Evolutionary conservation across 2,329 filamentous ascomycete genomes (phyloP).

Genomic region (Colletotrichum aenigma): DNA sequence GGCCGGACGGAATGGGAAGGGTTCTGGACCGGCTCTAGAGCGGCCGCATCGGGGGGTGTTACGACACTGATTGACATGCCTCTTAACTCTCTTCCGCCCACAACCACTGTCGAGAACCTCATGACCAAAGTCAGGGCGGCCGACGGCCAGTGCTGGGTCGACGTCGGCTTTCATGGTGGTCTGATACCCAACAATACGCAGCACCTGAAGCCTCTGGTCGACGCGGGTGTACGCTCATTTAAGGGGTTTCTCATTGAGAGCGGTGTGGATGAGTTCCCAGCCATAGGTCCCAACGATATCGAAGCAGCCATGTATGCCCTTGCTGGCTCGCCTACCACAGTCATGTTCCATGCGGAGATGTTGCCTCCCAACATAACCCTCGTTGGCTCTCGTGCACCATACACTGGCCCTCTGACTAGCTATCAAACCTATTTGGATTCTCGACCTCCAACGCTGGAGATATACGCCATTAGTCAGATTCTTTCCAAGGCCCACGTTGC

Average conservation of each 20-base stretch:
- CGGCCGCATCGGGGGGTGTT: slow-evolving; percentile 92
- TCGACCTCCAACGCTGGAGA: slow-evolving; percentile 87
- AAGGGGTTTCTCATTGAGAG: slow-evolving; percentile 98
- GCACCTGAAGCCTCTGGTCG: slow-evolving; percentile 79
- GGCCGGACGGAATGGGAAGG: slow-evolving; percentile 98
- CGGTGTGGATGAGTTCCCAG: slow-evolving; percentile 94
- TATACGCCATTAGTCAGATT: slow-evolving; percentile 86
- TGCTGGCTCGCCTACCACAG: slow-evolving; percentile 81
- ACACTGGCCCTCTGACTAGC: slow-evolving; percentile 72
- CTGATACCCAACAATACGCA: slow-evolving; percentile 86
- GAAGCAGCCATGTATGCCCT: slow-evolving; percentile 79
- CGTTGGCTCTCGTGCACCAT: slow-evolving; percentile 77
- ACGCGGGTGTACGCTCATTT: slow-evolving; percentile 89
- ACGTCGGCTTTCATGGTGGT: slow-evolving; percentile 95
- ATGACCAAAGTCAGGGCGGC: slow-evolving; percentile 86
- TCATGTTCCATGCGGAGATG: slow-evolving; percentile 99
- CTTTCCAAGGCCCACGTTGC: slow-evolving; percentile 80
- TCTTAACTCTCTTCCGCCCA: slow-evolving; percentile 93
- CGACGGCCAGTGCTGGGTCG: slow-evolving; percentile 91
- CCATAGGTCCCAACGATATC: slow-evolving; percentile 82
- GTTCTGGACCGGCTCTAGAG: slow-evolving; percentile 92
- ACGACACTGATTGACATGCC: slow-evolving; percentile 99
- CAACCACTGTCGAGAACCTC: slow-evolving; percentile 83
- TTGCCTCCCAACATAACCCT: slow-evolving; percentile 81
- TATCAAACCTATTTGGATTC: slow-evolving; percentile 94